These are phyloP conservation scores for Kitagawia praeruptora DNA, from an alignment of 129 eudicot species.

Conservation along the genomic window DNA sequence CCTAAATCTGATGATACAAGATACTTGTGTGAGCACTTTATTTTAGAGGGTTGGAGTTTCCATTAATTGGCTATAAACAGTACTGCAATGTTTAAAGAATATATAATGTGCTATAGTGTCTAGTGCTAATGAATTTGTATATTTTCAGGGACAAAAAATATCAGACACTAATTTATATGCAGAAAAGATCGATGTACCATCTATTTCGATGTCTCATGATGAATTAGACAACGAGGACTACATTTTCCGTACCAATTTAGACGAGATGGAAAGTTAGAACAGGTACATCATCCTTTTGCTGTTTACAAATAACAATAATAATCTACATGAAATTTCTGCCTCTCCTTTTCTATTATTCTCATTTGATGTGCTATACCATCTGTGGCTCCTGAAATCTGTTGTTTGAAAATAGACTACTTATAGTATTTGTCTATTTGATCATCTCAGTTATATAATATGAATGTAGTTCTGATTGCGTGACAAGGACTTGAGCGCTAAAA, in stretches of 20 bases:
- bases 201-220: slow-evolving; percentile 58
- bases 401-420: not conserved
- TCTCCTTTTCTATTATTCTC: not conserved
- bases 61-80: not conserved
- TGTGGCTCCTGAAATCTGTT: not conserved
- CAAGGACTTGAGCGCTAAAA: not conserved
- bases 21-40: not conserved
- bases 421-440: not conserved
- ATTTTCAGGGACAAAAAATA: slow-evolving; percentile 54
- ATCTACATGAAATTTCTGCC: not conserved
- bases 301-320: not conserved
- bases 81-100: not conserved
- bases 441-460: not conserved
- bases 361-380: no score
- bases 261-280: slow-evolving; percentile 33
- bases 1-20: not conserved
- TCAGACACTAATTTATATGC: slow-evolving; percentile 15
- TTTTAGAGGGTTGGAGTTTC: not conserved
- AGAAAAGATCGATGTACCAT: slow-evolving; percentile 35
- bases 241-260: slow-evolving; percentile 66
- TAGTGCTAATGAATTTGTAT: not conserved
- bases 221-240: slow-evolving; percentile 79
- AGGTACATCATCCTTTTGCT: not conserved
- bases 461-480: not conserved
- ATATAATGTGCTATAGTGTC: not conserved